Evolutionary conservation across 352 stramenopile genomes (phyloP).

Genomic region (Phytophthora citrophthora): DNA sequence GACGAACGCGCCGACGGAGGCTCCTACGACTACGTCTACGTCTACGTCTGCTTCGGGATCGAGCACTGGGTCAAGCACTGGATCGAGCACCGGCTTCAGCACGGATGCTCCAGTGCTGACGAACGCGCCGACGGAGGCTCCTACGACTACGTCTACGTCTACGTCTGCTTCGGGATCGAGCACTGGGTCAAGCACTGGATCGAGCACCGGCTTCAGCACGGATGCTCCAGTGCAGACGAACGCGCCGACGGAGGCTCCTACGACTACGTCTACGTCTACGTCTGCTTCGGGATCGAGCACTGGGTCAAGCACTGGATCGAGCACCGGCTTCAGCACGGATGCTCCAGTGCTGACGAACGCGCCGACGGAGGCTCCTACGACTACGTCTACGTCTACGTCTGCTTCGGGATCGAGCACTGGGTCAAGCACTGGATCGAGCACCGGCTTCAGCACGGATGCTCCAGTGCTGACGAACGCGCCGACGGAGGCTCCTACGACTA

Average conservation of each 20-base stretch:
- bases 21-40: not conserved
- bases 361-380: not conserved
- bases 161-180: not conserved
- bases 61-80: not conserved
- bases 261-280: not conserved
- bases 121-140: conserved; percentile 9
- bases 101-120: not conserved
- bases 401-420: not conserved
- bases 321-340: not conserved
- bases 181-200: not conserved
- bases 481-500: not conserved
- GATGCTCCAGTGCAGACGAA: not conserved
- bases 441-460: not conserved
- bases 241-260: conserved; percentile 1
- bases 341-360: not conserved
- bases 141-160: not conserved
- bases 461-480: not conserved
- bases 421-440: not conserved
- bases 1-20: not conserved
- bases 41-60: not conserved
- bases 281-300: not conserved
- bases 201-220: not conserved
- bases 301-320: not conserved
- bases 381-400: not conserved
- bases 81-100: not conserved